Evolutionary conservation across 2,329 filamentous ascomycete genomes (phyloP), one percentile per base, ranked within the genome.

Genomic region (Xylaria multiplex): DNA sequence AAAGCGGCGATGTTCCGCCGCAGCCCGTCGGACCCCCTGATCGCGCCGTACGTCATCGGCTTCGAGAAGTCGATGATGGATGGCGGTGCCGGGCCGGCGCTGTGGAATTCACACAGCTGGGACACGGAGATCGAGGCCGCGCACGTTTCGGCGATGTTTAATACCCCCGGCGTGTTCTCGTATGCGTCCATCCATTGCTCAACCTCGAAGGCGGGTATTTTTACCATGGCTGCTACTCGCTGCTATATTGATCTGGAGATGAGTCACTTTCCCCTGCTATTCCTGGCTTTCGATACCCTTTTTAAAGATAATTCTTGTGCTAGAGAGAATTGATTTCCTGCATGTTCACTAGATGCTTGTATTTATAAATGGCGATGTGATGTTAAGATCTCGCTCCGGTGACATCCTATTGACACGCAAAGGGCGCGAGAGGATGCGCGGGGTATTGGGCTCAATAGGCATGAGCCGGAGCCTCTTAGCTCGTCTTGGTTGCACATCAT

Each of bases 61-160:
- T 80, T 85, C 4, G 86, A 85, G 5, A 86, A 82, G 80, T 81
- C 74, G 80, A 86, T 2, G 30, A 69, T 49, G 24, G 27, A 27
- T 27, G 61, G 59, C 73, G 84, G 78, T 64, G 78, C 61, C 68
- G 77, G 69, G 6, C 74, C 69, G 57, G 32, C 24, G 50, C 86
- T 85, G 64, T 81, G 88, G 30, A 95, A 78, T 0, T 78, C 78
- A 9, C 84, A 79, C 3, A 95, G 83, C 54, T 93, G 86, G 27
- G 90, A 84, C 65, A 95, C 80, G 0, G 91, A 93, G 24, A 95
- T 82, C 3, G 91, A 93, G 2, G 90, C 88, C 62, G 88, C 90
- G 75, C 92, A 95, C 0, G 92, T 95, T 78, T 95, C 92, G 64
- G 91, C 90, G 55, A 95, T 86, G 77, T 96, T 94, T 77, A 89